Evolutionary conservation across 1,284 basidiomycete genomes (phyloP), one percentile per base, ranked within the genome.

Genomic region (Sphaerobolus stellatus): DNA sequence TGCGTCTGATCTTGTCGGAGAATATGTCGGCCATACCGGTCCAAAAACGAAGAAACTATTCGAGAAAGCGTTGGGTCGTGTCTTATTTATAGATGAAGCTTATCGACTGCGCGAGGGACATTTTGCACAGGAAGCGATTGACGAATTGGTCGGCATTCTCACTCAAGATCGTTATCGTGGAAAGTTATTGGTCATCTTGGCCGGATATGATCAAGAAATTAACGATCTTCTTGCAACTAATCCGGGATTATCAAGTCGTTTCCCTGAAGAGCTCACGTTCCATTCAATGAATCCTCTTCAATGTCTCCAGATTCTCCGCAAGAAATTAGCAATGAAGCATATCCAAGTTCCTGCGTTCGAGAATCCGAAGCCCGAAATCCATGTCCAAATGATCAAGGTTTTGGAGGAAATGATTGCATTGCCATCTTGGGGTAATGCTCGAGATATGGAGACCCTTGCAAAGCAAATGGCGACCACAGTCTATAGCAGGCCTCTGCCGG

Each of bases 51-150:
- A 70, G 52, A 71, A 76, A 43, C 62, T 79, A 2, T 79, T 86
- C 44, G 80, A 84, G 46, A 81, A 79, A 60, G 83, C 82, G 0
- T 71, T 85, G 0, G 84, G 85, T 3, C 75, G 75, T 47, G 81
- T 87, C 5, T 74, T 86, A 5, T 85, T 87, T 68, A 73, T 87
- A 36, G 84, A 86, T 53, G 84, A 86, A 60, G 84, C 84, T 0
- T 86, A 86, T 56, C 71, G 82, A 16, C 69, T 86, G 25, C 65
- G 71, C 16, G 74, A 82, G 50, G 84, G 84, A 1, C 77, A 68
- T 11, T 87, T 84, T 57, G 82, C 82, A 1, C 75, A 84, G 59
- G 84, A 86, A 63, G 84, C 85, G 2, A 76, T 85, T 46, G 84
- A 87, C 60, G 84, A 87, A 59, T 62, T 87, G 16, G 85, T 87